Evolutionary conservation across 108 stramenopile genomes (phyloP).

Genomic region (Seminavis robusta): DNA sequence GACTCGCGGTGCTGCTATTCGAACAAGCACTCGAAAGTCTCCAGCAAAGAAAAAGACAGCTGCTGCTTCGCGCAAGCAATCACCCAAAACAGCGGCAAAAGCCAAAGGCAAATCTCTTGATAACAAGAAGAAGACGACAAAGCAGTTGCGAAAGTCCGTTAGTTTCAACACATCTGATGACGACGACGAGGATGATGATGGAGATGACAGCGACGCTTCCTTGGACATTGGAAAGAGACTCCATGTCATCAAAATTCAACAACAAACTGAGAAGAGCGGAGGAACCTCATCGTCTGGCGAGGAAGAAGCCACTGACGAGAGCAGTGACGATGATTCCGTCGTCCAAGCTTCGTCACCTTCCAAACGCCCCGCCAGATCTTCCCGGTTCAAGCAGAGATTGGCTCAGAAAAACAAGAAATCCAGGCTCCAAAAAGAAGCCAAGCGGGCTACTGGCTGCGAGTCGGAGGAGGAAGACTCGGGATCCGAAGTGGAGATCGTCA

Average conservation of each 20-base stretch:
- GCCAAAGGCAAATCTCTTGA: neutral
- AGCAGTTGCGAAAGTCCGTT: neutral
- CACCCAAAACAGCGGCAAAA: neutral
- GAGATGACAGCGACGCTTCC: slow-evolving; percentile 11
- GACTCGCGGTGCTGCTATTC: neutral
- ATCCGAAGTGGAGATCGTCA: neutral
- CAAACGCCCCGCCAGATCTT: too few relatives aligned
- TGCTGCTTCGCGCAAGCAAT: too few relatives aligned
- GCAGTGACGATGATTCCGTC: too few relatives aligned
- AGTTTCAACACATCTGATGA: neutral
- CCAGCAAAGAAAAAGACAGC: too few relatives aligned
- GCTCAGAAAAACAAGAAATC: too few relatives aligned
- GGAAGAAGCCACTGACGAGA: neutral
- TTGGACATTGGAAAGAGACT: slow-evolving; percentile 2
- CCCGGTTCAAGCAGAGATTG: too few relatives aligned
- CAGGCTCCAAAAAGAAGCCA: too few relatives aligned
- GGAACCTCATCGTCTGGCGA: neutral
- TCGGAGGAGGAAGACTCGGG: neutral
- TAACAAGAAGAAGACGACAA: neutral
- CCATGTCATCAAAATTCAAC: neutral
- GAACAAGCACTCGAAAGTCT: too few relatives aligned
- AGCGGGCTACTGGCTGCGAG: neutral
- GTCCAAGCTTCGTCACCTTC: too few relatives aligned
- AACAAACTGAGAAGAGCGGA: neutral
- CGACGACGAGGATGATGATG: slow-evolving; percentile 4